These are phyloP conservation scores for Sarocladium kiliense DNA, from an alignment of 2,329 filamentous ascomycete genomes.

Conservation along the genomic window DNA sequence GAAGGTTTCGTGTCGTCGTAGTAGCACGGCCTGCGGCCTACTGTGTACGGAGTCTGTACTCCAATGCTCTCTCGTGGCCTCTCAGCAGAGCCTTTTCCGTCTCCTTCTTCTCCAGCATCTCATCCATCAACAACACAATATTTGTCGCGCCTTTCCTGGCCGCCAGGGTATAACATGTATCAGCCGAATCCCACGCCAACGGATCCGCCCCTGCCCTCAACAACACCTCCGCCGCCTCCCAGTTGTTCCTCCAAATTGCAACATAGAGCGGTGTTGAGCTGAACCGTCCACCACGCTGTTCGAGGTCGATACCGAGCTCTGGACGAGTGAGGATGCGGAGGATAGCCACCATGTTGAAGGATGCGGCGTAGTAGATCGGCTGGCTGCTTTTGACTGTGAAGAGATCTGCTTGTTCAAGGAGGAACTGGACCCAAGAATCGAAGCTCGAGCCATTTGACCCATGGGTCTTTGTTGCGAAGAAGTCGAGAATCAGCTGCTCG, in stretches of 20 bases:
- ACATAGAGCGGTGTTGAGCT: slow-evolving; percentile 17
- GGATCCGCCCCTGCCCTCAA: slow-evolving; percentile 20
- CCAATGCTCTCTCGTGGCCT: background rate
- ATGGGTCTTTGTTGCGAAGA: slow-evolving; percentile 17
- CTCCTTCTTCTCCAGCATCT: slow-evolving; percentile 5
- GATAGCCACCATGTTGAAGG: slow-evolving; percentile 19
- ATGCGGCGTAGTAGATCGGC: slow-evolving; percentile 20
- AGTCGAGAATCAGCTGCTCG: slow-evolving; percentile 15
- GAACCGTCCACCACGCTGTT: slow-evolving; percentile 16
- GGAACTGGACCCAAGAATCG: slow-evolving; percentile 19
- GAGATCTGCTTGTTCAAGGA: slow-evolving; percentile 11
- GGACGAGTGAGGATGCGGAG: slow-evolving; percentile 16
- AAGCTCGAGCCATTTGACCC: slow-evolving; percentile 15
- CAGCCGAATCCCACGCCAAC: background rate
- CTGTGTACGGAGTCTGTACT: background rate
- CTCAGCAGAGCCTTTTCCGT: too few species aligned
- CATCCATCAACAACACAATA: background rate
- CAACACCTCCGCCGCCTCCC: slow-evolving; percentile 17
- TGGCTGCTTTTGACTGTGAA: slow-evolving; percentile 14
- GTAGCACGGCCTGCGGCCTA: background rate
- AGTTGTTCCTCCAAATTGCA: slow-evolving; percentile 15
- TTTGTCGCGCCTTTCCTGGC: background rate
- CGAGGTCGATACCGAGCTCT: slow-evolving; percentile 14
- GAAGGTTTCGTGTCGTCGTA: too few species aligned
- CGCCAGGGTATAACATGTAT: background rate